Evolutionary conservation across 495 filamentous ascomycete genomes (phyloP), one percentile per base, ranked within the genome.

Genomic region (Neurospora discreta): DNA sequence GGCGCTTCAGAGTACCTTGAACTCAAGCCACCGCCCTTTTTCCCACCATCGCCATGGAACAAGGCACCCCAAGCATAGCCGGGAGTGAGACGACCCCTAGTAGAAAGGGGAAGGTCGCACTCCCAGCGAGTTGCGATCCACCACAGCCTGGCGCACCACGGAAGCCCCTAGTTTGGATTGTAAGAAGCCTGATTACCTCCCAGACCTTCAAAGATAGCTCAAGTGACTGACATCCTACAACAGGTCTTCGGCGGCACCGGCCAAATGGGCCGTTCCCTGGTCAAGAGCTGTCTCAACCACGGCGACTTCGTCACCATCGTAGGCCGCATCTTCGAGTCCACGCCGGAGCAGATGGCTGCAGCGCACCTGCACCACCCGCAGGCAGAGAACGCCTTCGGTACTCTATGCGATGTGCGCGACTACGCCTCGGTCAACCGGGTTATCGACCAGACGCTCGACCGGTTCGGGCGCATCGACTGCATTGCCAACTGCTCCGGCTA

Each of bases 241-340:
- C 68, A 94, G 90, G 86, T 99, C 74, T 99, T 98, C 80, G 95
- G 95, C 58, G 93, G 93, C 52, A 98, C 94, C 5, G 95, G 95
- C 69, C 95, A 99, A 77, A 96, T 98, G 85, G 95, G 95, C 74
- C 92, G 94, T 69, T 95, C 91, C 13, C 88, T 99, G 30, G 92
- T 93, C 65, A 93, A 93, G 73, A 89, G 87, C 40, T 91, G 90
- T 23, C 85, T 98, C n/a, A 83, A 88, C 30, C 89, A 93, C 74
- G 90, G 90, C 72, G 95, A 99, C 76, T 86, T 92, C n/a, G 94
- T 98, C 72, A 88, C 90, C 10, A 93, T 94, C 16, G 94, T 97
- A 4, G 95, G 95, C 6, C 90, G 92, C 39, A 89, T 90, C n/a
- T 89, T 91, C 74, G 92, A 95, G 77, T 92, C 93, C 74, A 90